A percentile compares a stretch with the other conserved stretches of the same genome.
phyloP scores from a whole-genome alignment of 129 eudicot species.

The Lactuca saligna region DNA sequence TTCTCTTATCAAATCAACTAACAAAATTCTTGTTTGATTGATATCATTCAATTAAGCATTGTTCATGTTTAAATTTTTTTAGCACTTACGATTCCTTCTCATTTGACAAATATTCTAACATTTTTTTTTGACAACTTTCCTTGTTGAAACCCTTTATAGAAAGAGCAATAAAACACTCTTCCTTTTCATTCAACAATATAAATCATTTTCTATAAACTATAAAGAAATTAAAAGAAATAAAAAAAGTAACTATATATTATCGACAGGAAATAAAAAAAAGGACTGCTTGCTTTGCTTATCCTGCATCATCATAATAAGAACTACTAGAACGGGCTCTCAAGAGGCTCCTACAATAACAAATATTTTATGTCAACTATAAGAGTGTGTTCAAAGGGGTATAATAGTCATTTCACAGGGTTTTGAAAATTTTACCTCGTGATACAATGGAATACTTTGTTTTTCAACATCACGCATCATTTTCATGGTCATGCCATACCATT shows the following conservation, averaged over 20 bases:
- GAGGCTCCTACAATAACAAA: conserved; percentile 18
- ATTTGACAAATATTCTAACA: no score
- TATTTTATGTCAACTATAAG: not conserved
- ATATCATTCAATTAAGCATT: not conserved
- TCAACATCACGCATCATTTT: conserved; percentile 61
- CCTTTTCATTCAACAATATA: not conserved
- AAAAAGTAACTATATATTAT: not conserved
- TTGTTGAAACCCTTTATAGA: not conserved
- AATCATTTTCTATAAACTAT: not conserved
- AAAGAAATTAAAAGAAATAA: not conserved
- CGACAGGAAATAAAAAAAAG: not conserved
- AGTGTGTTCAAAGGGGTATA: not conserved
- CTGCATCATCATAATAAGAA: not conserved
- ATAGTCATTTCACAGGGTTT: not conserved
- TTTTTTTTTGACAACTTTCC: not conserved
- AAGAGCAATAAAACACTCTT: not conserved
- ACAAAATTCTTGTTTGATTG: not conserved
- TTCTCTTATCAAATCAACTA: not conserved
- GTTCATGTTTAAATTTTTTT: not conserved
- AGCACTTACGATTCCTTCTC: no score
- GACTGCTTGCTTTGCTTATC: not conserved
- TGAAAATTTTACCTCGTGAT: conserved; percentile 41
- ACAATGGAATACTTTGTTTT: conserved; percentile 43
- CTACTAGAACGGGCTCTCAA: conserved; percentile 28
- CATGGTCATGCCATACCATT: conserved; percentile 62